Base-by-base conservation (phyloP, 2,329 filamentous ascomycete genomes). In the Phoma sp. region DNA sequence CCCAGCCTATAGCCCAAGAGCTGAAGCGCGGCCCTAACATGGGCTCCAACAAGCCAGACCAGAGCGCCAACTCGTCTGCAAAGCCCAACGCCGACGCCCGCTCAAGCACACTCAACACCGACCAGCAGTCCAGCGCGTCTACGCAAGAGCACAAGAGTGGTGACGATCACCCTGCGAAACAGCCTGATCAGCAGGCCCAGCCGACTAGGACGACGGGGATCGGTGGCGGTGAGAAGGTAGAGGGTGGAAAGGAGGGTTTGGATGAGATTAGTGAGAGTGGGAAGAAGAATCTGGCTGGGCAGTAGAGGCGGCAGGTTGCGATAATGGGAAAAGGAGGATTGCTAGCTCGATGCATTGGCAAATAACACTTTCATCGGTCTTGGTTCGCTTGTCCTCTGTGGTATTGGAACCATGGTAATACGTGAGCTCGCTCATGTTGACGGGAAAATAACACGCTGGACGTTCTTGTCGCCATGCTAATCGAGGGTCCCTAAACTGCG, bases 91-190 rank as follows among this genome's bases (percentile, higher is more conserved):
- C 58, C 19, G 57, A 64, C 33, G 58, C 64, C 19, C 63, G 68
- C 36, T 59, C 61, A 2, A 63, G 65, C 33, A 67, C 65, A 4
- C 68, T 67, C 13, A 64, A 70, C 43, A 70, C 63, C 10, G 69
- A 72, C 36, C 22, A 38, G 12, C 69, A 75, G 44, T 75, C 73
- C 2, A 69, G 54, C 22, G 72, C 74, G 15, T 74, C 72, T 0
- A 45, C 47, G 6, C 52, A 70, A 0, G 65, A 72, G 50, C 45
- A 65, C 22, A 65, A 66, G 54, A 64, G 31, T 9, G 71, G 71
- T 2, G 67, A 71, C 33, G 69, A 76, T 19, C 72, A 76, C 48
- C 74, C 74, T 1, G 73, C 74, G 0, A 76, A 76, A 53, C 74
- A 76, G 45, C 74, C 74, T 0, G 74, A 77, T 46, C 46, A 62